Percentiles rank a stretch among this genome's conserved stretches.
These are phyloP conservation scores for Porogramme epimiltina DNA, from an alignment of 1,284 basidiomycete genomes.

Conservation along the genomic window DNA sequence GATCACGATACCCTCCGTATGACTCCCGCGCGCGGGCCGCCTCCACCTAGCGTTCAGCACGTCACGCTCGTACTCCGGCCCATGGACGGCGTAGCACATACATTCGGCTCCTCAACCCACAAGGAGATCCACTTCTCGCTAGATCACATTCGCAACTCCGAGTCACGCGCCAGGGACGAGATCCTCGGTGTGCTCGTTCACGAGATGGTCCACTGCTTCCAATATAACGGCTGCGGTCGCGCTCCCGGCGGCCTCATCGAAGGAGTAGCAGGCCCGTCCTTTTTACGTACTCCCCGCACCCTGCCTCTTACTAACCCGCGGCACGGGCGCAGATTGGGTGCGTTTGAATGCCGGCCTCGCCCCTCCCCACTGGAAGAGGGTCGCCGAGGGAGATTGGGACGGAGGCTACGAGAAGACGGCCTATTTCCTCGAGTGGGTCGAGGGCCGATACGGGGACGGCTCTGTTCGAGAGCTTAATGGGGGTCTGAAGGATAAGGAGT, in stretches of 20 bases:
- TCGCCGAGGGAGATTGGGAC: conserved; percentile 59
- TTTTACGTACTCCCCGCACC: conserved; percentile 1
- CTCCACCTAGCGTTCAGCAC: conserved; percentile 47
- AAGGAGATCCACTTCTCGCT: conserved; percentile 76
- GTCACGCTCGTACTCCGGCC: conserved; percentile 59
- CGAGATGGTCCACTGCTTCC: conserved; percentile 76
- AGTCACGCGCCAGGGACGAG: conserved; percentile 54
- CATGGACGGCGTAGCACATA: conserved; percentile 71
- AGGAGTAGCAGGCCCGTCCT: conserved; percentile 68
- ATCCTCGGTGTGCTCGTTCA: conserved; percentile 65
- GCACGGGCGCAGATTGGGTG: conserved; percentile 56
- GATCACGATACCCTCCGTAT: conserved; percentile 12
- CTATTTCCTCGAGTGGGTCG: conserved; percentile 75
- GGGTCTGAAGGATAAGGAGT: conserved; percentile 49
- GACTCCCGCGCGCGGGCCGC: conserved; percentile 3
- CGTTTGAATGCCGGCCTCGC: conserved; percentile 56
- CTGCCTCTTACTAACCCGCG: background rate
- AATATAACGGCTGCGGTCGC: conserved; percentile 59
- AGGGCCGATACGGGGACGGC: conserved; percentile 52
- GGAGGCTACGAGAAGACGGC: conserved; percentile 71
- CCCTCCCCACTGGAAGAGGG: conserved; percentile 66
- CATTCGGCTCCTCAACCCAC: conserved; percentile 51
- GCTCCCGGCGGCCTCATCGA: conserved; percentile 72
- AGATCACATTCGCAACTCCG: conserved; percentile 53
- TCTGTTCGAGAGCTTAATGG: conserved; percentile 59